Conservation (phyloP, 257 asterid genomes). For the Cordia subcordata region DNA sequence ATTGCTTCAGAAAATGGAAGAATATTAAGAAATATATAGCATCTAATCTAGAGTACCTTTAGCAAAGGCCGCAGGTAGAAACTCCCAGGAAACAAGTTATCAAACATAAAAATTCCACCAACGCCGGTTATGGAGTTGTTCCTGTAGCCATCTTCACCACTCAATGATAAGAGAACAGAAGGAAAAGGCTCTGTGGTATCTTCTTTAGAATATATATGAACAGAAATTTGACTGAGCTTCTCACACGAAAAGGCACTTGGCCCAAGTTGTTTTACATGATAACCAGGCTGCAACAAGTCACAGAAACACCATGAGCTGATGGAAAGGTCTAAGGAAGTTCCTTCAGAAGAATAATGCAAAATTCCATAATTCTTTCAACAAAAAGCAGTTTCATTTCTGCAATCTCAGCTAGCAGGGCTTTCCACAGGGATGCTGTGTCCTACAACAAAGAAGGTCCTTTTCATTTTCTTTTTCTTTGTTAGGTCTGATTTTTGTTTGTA, state of each 20-base stretch:
- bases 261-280: constrained; percentile 72
- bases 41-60: constrained; percentile 50
- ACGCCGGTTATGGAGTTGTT: constrained; percentile 82
- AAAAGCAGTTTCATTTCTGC: too few species aligned
- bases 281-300: constrained; percentile 72
- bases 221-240: constrained; percentile 80
- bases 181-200: constrained; percentile 70
- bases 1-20: not conserved
- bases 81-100: constrained; percentile 85
- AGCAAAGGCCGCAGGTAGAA: constrained; percentile 92
- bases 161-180: constrained; percentile 81
- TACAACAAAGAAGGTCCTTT: too few species aligned
- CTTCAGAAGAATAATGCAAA: not conserved
- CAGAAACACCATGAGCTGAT: constrained; percentile 4
- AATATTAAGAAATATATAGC: constrained; percentile 2
- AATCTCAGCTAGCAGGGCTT: too few species aligned
- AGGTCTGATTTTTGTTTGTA: too few species aligned
- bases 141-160: constrained; percentile 98
- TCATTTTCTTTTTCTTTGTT: too few species aligned
- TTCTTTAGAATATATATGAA: constrained; percentile 59
- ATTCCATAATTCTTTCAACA: not conserved
- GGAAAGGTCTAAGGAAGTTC: not conserved
- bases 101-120: constrained; percentile 74
- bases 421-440: too few species aligned
- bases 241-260: constrained; percentile 77